These are phyloP conservation scores for Globisporangium polare DNA, from an alignment of 352 stramenopile species.

Conservation along the genomic window DNA sequence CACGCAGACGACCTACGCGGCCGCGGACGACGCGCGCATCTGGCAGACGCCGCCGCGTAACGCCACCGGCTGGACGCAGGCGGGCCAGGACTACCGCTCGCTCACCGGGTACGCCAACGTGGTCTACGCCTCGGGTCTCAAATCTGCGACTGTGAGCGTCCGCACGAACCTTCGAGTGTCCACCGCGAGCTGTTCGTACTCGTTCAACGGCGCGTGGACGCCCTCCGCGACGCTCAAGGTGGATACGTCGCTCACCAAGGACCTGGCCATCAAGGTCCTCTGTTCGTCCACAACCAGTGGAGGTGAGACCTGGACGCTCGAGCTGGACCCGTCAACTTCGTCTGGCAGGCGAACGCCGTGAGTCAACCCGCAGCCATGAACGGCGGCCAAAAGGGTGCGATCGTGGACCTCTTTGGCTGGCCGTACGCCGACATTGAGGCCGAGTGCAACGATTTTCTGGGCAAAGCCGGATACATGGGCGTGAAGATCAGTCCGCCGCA, in stretches of 20 bases:
- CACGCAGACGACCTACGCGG: conserved; percentile 16
- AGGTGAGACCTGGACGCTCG: conserved; percentile 27
- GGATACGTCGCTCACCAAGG: conserved; percentile 20
- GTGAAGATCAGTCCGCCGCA: conserved; percentile 71
- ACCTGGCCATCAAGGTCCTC: conserved; percentile 28
- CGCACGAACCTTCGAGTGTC: conserved; percentile 21
- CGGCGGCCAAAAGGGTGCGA: conserved; percentile 49
- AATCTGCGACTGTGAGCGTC: background rate
- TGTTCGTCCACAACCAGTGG: conserved; percentile 20
- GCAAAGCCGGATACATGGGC: conserved; percentile 62
- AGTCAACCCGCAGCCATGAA: conserved; percentile 27
- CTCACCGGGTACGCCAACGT: conserved; percentile 1
- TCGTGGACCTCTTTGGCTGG: conserved; percentile 72
- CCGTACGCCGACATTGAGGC: conserved; percentile 56
- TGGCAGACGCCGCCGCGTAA: conserved; percentile 2
- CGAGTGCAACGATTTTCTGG: conserved; percentile 58
- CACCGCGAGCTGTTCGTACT: conserved; percentile 26
- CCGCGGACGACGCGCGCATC: conserved; percentile 19
- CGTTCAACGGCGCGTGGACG: conserved; percentile 29
- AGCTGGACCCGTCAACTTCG: conserved; percentile 60
- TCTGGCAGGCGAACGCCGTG: conserved; percentile 47
- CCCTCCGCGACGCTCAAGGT: conserved; percentile 21
- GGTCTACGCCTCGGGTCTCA: background rate
- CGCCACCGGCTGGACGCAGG: background rate
- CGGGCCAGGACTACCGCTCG: background rate